These are phyloP conservation scores for Phialophora expanda DNA, from an alignment of 2,329 filamentous ascomycete genomes.

Conservation along the genomic window DNA sequence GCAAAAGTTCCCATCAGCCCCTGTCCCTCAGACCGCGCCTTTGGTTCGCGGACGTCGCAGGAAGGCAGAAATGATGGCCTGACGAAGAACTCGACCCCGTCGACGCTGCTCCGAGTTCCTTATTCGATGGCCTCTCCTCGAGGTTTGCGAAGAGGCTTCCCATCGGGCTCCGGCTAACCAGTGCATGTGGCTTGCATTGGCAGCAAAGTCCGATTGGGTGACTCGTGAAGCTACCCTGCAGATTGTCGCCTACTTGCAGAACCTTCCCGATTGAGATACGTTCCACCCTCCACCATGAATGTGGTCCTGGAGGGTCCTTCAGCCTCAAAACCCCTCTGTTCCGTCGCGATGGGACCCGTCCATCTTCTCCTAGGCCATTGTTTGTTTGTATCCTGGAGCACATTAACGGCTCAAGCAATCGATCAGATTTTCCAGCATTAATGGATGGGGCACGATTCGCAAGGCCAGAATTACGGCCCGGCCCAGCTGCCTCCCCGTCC, in stretches of 20 bases:
- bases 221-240: background rate
- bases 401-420: background rate
- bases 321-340: slow-evolving; percentile 7
- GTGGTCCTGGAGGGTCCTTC: background rate
- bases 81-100: background rate
- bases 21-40: background rate
- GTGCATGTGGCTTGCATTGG: slow-evolving; percentile 13
- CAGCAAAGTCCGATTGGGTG: background rate
- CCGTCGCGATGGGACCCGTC: background rate
- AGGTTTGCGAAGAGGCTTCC: background rate
- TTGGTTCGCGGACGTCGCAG: background rate
- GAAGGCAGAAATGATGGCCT: background rate
- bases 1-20: slow-evolving; percentile 9
- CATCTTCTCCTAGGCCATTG: background rate
- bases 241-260: slow-evolving; percentile 1
- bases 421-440: background rate
- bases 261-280: background rate
- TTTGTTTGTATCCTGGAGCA: background rate
- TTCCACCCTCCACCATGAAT: background rate
- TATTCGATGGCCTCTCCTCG: background rate
- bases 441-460: background rate
- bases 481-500: slow-evolving; percentile 8
- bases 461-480: slow-evolving; percentile 5
- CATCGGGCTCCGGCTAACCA: slow-evolving; percentile 8
- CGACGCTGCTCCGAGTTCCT: background rate